Base-by-base conservation (phyloP, 148 eudicot genomes). In the Heliamphora exappendiculata region DNA sequence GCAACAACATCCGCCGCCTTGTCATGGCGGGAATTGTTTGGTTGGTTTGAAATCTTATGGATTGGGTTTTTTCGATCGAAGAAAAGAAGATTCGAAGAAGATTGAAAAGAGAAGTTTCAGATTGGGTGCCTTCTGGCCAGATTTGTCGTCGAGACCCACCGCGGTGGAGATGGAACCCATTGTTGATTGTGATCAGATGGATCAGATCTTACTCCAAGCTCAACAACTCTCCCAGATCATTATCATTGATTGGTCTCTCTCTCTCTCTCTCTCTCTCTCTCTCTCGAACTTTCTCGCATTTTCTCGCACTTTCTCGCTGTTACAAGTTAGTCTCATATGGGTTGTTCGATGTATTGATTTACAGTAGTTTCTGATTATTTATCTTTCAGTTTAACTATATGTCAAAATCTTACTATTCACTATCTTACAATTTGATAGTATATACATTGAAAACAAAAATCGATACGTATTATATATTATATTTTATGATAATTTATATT, bases 161-260 rank as follows among this genome's bases (percentile, higher is more conserved):
- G 17, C 75, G 26, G 78, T 89, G 0, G 95, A 82, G 68, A 79
- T 91, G 94, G 93, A 87, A 75, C 76, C 91, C 50, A 87, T 94
- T 69, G 54, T 75, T 42, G 91, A 89, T 57, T 77, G 49, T 74
- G 93, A 91, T 81, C 91, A 90, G 3, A 45, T 94, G 41, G 98
- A 94, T 47, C 82, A 57, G 69, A 78, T 90, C 72, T 67, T 94
- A 19, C 84, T 73, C 24, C 75, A 71, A 36, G 93, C 98, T 65
- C 80, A 84, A 42, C 81, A 85, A 33, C 76, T 58, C 37, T 84
- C 86, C 28, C 91, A 91, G 51, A 88, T 95, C 68, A 77, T 94
- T 68, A 51, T 94, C 76, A 85, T 91, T 81, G 97, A 94, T 69
- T 94, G 98, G 98, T 94, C 42, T 44, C 22, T 74, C 71, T 42